Conservation (phyloP, 2,329 filamentous ascomycete species). For the Lasiodiplodia hormozganensis region DNA sequence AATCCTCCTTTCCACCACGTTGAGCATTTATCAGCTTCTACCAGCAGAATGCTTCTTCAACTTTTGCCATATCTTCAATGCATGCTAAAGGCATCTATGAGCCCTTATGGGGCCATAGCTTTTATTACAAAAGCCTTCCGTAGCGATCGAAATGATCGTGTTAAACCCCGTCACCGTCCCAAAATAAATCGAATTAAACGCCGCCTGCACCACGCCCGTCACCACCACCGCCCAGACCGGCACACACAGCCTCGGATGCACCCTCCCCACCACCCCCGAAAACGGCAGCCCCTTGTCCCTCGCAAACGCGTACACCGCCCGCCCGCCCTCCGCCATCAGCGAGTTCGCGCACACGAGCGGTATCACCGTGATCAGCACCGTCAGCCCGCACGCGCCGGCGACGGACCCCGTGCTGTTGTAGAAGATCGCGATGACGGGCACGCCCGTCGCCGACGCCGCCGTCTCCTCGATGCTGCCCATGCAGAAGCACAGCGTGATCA, state of each 20-base stretch:
- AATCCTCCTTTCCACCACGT: too few species aligned
- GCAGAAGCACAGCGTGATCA: slow-evolving; percentile 59
- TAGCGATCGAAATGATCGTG: slow-evolving; percentile 64
- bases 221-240: slow-evolving; percentile 59
- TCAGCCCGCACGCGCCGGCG: slow-evolving; percentile 53
- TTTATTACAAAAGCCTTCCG: slow-evolving; percentile 61
- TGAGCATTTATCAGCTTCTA: too few species aligned
- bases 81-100: too few species aligned
- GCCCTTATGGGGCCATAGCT: too few species aligned
- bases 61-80: too few species aligned
- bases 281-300: slow-evolving; percentile 63
- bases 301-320: slow-evolving; percentile 56
- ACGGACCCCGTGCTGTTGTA: slow-evolving; percentile 56
- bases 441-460: slow-evolving; percentile 54
- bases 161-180: slow-evolving; percentile 62
- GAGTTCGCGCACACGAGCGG: slow-evolving; percentile 54
- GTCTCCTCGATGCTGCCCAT: slow-evolving; percentile 58
- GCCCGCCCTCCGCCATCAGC: slow-evolving; percentile 56
- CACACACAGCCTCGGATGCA: slow-evolving; percentile 55
- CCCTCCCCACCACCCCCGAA: slow-evolving; percentile 53
- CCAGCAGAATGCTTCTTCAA: too few species aligned
- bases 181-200: slow-evolving; percentile 63
- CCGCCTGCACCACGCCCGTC: slow-evolving; percentile 57
- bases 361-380: slow-evolving; percentile 58
- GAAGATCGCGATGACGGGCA: slow-evolving; percentile 62